These are phyloP conservation scores for Rhypophila decipiens DNA, from an alignment of 495 filamentous ascomycete species.

Conservation along the genomic window DNA sequence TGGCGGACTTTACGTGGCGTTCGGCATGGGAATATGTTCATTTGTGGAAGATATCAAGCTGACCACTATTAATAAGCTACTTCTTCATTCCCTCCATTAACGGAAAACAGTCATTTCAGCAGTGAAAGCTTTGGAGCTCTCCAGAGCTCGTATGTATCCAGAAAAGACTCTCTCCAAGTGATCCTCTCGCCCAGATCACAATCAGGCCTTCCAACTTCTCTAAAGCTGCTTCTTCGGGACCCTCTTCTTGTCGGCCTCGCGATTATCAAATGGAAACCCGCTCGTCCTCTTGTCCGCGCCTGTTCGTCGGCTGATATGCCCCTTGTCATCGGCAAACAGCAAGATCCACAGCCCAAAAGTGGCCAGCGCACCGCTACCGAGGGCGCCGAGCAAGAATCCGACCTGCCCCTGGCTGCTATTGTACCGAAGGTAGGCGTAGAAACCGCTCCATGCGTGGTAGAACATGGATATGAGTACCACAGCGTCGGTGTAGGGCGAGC, in stretches of 20 bases:
- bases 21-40: no score
- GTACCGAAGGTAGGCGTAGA: constrained; percentile 65
- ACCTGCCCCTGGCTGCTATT: constrained; percentile 39
- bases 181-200: no score
- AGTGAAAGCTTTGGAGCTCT: no score
- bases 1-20: no score
- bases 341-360: constrained; percentile 66
- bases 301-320: constrained; percentile 59
- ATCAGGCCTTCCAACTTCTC: no score
- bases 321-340: constrained; percentile 62
- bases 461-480: constrained; percentile 58
- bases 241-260: constrained; percentile 18
- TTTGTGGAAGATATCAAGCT: no score
- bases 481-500: constrained; percentile 35
- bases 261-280: constrained; percentile 79
- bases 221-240: no score
- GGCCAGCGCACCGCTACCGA: constrained; percentile 46
- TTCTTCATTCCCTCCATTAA: no score
- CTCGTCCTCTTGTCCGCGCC: constrained; percentile 74
- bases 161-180: no score
- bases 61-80: no score
- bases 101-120: no score
- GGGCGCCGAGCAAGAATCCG: constrained; percentile 49
- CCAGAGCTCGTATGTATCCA: no score
- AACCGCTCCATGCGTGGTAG: constrained; percentile 57